Evolutionary conservation across 768 basidiomycete species (phyloP).

Genomic region (Clavulina sp.): DNA sequence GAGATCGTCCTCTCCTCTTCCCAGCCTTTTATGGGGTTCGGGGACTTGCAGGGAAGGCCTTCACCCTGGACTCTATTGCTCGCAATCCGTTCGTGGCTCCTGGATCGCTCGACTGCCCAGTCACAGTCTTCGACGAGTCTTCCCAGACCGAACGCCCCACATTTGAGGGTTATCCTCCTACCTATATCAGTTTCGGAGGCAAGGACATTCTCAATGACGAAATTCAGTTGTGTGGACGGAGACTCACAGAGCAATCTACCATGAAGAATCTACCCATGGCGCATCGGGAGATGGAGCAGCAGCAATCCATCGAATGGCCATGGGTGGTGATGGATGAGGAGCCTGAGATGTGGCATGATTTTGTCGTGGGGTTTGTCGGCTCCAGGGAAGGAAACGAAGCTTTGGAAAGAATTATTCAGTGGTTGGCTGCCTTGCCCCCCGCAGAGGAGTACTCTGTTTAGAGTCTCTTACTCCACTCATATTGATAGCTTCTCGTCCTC

Average conservation of each 20-base stretch:
- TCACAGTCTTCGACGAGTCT: not conserved
- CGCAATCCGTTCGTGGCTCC: not conserved
- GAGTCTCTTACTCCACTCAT: too few relatives aligned
- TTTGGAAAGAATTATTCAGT: too few relatives aligned
- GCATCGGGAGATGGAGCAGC: not conserved
- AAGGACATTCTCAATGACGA: not conserved
- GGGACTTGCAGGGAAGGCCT: not conserved
- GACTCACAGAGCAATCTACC: not conserved
- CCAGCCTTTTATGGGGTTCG: not conserved
- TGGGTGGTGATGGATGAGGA: not conserved
- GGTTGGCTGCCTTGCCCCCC: too few relatives aligned
- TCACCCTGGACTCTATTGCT: not conserved
- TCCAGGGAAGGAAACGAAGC: too few relatives aligned
- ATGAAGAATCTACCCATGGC: not conserved
- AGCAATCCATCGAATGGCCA: not conserved
- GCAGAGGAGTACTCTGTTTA: too few relatives aligned
- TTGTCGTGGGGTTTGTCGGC: too few relatives aligned
- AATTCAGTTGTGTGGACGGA: not conserved
- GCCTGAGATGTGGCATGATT: not conserved
- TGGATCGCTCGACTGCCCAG: not conserved
- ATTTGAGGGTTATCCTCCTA: not conserved
- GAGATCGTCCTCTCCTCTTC: too few relatives aligned
- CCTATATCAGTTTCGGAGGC: not conserved
- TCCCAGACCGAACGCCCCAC: not conserved
- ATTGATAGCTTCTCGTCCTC: too few relatives aligned